phyloP scores from a whole-genome alignment of 352 stramenopile species.

The Thraustochytrium striatum region DNA sequence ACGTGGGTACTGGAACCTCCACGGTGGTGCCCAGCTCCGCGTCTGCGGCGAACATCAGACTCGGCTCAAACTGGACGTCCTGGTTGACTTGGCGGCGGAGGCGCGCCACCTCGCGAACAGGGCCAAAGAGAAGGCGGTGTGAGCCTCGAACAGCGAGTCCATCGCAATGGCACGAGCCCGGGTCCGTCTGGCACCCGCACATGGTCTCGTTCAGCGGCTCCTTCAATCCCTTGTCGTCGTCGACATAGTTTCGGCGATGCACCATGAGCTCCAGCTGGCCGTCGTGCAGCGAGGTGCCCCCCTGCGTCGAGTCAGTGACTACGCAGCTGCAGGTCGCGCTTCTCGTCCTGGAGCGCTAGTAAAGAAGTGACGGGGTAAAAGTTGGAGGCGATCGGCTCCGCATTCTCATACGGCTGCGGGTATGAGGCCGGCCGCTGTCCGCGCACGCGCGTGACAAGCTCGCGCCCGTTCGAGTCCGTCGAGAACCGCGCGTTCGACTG shows the following conservation, averaged over 20 bases:
- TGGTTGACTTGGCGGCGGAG: conserved; percentile 37
- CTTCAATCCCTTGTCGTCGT: conserved; percentile 86
- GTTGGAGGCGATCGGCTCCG: conserved; percentile 87
- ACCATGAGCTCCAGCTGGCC: conserved; percentile 94
- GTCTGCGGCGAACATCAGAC: conserved; percentile 43
- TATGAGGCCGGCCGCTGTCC: conserved; percentile 52
- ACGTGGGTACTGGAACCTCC: too few relatives aligned
- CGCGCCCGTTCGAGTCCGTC: conserved; percentile 54
- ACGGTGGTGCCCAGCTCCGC: too few relatives aligned
- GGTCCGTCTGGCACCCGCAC: conserved; percentile 54
- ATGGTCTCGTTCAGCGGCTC: conserved; percentile 83
- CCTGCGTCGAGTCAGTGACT: conserved; percentile 84
- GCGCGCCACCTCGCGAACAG: too few relatives aligned
- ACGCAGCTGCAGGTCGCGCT: conserved; percentile 65
- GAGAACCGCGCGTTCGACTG: conserved; percentile 30
- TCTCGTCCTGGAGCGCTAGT: conserved; percentile 84
- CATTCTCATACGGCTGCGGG: not conserved
- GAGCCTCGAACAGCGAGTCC: conserved; percentile 56
- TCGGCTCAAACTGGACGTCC: conserved; percentile 28
- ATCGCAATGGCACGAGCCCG: conserved; percentile 56
- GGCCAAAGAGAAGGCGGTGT: conserved; percentile 48
- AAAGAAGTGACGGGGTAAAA: conserved; percentile 93
- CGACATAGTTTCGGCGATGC: conserved; percentile 83
- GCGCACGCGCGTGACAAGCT: conserved; percentile 50
- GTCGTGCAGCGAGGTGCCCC: conserved; percentile 76